Percentiles rank a stretch among this genome's conserved stretches.
phyloP scores from a whole-genome alignment of 768 basidiomycete genomes.

The Tephrocybe sp. region DNA sequence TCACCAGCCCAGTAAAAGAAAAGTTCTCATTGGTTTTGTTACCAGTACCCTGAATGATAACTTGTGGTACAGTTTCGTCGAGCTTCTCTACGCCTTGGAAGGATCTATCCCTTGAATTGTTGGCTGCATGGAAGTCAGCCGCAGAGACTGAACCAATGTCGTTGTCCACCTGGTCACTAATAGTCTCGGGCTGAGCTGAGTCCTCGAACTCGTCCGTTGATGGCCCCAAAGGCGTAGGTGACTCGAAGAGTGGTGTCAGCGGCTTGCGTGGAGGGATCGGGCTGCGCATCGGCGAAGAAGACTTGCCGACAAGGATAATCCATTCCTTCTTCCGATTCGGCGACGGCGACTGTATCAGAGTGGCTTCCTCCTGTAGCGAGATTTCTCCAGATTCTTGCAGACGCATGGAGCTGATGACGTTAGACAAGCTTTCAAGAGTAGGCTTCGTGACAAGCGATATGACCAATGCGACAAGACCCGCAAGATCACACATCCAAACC shows the following conservation, averaged over 20 bases:
- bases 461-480: constrained; percentile 7
- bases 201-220: too few species aligned
- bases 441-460: constrained; percentile 5
- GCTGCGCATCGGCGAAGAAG: constrained; percentile 1
- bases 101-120: too few species aligned
- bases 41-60: too few species aligned
- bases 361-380: neutral
- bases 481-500: constrained; percentile 4
- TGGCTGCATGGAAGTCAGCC: too few species aligned
- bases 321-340: constrained; percentile 6
- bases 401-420: constrained; percentile 1
- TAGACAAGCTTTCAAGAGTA: neutral
- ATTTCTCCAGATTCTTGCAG: neutral
- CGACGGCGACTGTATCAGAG: constrained; percentile 9
- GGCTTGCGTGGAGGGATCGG: neutral
- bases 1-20: neutral
- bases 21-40: neutral
- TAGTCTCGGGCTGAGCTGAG: too few species aligned
- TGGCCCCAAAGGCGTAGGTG: neutral
- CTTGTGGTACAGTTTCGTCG: too few species aligned
- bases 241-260: neutral
- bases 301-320: constrained; percentile 1
- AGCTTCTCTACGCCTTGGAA: neutral
- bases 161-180: too few species aligned
- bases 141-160: too few species aligned